Evolutionary conservation across 2,329 filamentous ascomycete genomes (phyloP).

Genomic region (Claviceps sp.): DNA sequence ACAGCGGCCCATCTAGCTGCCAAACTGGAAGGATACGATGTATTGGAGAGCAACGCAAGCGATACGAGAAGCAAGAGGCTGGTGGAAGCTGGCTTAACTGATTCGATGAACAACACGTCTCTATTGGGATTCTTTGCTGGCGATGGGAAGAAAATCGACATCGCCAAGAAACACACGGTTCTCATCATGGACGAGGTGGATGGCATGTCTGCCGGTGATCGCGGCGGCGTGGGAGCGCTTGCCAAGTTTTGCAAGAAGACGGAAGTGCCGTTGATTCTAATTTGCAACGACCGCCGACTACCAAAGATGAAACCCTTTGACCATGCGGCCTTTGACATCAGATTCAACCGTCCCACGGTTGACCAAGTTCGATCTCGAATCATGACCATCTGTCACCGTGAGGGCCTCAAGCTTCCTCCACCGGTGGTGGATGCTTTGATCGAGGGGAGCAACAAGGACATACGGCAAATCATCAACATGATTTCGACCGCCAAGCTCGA

Average conservation of each 20-base stretch:
- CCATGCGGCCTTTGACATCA: conserved; percentile 67
- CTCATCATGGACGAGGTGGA: conserved; percentile 99
- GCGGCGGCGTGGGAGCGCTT: conserved; percentile 86
- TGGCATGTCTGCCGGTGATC: conserved; percentile 94
- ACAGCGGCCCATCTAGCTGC: conserved; percentile 92
- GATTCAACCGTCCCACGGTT: conserved; percentile 77
- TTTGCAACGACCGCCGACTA: conserved; percentile 86
- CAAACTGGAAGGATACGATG: conserved; percentile 82
- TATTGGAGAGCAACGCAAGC: conserved; percentile 91
- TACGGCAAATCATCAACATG: conserved; percentile 98
- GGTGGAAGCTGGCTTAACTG: conserved; percentile 75
- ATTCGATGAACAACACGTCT: conserved; percentile 87
- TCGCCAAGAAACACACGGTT: conserved; percentile 80
- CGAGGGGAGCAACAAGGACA: conserved; percentile 89
- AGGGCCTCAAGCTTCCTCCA: conserved; percentile 72
- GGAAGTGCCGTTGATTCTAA: conserved; percentile 85
- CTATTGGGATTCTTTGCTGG: conserved; percentile 81
- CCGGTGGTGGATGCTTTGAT: conserved; percentile 86
- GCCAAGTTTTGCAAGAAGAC: conserved; percentile 94
- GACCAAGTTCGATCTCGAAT: conserved; percentile 86
- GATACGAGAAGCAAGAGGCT: conserved; percentile 93
- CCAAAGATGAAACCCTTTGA: conserved; percentile 99
- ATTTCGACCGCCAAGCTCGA: conserved; percentile 87
- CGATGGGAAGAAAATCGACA: conserved; percentile 67
- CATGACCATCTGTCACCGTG: conserved; percentile 87